phyloP scores from a whole-genome alignment of 768 basidiomycete species.

The Lactarius sp. region DNA sequence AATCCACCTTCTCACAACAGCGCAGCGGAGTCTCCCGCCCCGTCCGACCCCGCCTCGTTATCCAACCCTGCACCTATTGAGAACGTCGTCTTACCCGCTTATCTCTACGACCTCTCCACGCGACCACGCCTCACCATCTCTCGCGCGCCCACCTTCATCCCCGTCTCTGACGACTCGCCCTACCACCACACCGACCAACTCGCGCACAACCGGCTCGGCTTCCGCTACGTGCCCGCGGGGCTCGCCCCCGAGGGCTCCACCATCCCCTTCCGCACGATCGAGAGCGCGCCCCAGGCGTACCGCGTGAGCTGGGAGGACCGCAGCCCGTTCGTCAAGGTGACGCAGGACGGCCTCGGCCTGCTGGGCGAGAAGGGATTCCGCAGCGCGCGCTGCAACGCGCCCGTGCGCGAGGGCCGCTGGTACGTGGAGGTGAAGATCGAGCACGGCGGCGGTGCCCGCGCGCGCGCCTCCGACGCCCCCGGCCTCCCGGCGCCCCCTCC shows the following conservation, averaged over 20 bases:
- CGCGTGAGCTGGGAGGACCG: constrained; percentile 92
- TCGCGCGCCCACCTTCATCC: constrained; percentile 65
- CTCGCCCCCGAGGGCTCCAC: constrained; percentile 54
- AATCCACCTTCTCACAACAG: constrained; percentile 24
- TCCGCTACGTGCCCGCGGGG: constrained; percentile 76
- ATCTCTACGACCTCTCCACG: constrained; percentile 57
- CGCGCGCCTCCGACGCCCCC: constrained; percentile 44
- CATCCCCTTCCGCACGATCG: constrained; percentile 72
- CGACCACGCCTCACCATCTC: constrained; percentile 70
- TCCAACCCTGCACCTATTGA: constrained; percentile 34
- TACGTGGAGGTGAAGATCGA: constrained; percentile 88
- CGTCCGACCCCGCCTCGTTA: constrained; percentile 30
- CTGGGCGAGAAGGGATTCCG: constrained; percentile 86
- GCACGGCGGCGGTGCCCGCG: constrained; percentile 67
- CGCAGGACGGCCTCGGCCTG: constrained; percentile 70
- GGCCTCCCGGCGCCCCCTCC: constrained; percentile 26
- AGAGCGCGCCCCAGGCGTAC: constrained; percentile 62
- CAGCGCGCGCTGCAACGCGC: constrained; percentile 84
- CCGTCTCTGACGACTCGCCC: constrained; percentile 48
- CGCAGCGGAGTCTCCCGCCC: constrained; percentile 33
- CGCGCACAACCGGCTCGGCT: constrained; percentile 71
- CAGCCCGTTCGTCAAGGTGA: constrained; percentile 71
- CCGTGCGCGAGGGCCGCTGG: constrained; percentile 86
- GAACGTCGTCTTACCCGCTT: constrained; percentile 54
- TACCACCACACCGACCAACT: constrained; percentile 67